Evolutionary conservation across 2,329 filamentous ascomycete genomes (phyloP), one percentile per base, ranked within the genome.

Genomic region (Diaporthe batatas): DNA sequence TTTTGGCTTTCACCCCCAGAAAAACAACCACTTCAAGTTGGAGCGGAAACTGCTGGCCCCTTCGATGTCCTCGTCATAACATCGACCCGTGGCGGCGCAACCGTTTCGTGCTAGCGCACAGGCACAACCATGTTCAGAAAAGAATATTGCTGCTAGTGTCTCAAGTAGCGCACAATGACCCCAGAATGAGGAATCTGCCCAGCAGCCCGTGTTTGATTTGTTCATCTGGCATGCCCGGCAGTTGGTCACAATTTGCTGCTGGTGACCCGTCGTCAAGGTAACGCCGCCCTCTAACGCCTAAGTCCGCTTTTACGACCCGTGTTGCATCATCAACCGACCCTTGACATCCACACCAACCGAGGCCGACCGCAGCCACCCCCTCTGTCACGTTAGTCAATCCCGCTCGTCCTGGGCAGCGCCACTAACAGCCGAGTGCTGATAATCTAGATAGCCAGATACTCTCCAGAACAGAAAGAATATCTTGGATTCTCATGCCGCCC

Each of bases 271-370:
- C 42, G 29, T 34, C 11, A 10, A 32, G 23, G 42, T 64, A 64
- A 64, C 25, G 59, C 59, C 42, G 59, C 29, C 10, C 3, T 7
- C 4, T 65, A 65, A 49, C 42, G 25, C 59, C 59, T 65, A 65
- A 65, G 29, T 65, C 59, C 59, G 59, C 25, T 49, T 0, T 14
- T 1, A 2, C 2, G 8, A n/a, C 5, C 18, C 3, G 21, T 3
- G 42, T 51, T 65, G 44, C 42, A 36, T 36, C 59, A 51, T n/a
- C 39, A 5, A 36, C 16, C 29, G 59, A 32, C 11, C 42, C 29
- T 34, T 5, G 29, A 3, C 42, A 42, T 34, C 18, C 29, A 49
- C 36, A 12, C 29, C 23, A 29, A 12, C 8, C 49, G 49, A 16
- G 3, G 3, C 59, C 59, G 59, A 23, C 18, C 23, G 3, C 29